Percentiles rank a stretch among this genome's conserved stretches.
Conservation (phyloP, 495 filamentous ascomycete genomes). For the Cercophora scortea region DNA sequence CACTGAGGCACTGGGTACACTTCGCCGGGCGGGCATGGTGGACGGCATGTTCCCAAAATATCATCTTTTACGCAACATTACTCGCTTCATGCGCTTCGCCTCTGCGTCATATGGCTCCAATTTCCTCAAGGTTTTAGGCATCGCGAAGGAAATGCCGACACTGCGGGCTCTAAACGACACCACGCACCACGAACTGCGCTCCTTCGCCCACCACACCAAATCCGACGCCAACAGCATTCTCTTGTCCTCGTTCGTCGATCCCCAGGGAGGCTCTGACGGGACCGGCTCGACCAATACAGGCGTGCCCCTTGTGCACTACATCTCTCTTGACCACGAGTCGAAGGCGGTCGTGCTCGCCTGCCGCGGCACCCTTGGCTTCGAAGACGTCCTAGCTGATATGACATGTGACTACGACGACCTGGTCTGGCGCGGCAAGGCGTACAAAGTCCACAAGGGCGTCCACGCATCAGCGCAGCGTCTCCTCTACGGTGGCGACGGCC, state of each 20-base stretch:
- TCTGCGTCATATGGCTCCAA: conserved; percentile 69
- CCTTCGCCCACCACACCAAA: conserved; percentile 64
- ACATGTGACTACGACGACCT: conserved; percentile 75
- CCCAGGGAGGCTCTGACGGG: conserved; percentile 63
- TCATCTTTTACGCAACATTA: conserved; percentile 63
- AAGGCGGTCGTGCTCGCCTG: conserved; percentile 71
- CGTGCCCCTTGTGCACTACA: conserved; percentile 71
- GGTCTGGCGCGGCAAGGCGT: conserved; percentile 54
- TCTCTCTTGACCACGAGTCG: conserved; percentile 69
- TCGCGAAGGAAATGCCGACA: conserved; percentile 41
- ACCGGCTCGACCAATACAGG: conserved; percentile 66
- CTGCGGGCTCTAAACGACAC: conserved; percentile 36
- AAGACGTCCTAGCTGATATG: conserved; percentile 75
- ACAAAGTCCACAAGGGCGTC: conserved; percentile 79
- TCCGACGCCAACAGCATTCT: conserved; percentile 62
- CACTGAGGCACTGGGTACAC: conserved; percentile 43
- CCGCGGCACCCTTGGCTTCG: conserved; percentile 70
- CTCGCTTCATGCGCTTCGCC: conserved; percentile 69
- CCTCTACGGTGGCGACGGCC: conserved; percentile 54
- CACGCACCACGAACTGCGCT: conserved; percentile 58
- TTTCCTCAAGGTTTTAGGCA: conserved; percentile 64
- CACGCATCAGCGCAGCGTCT: conserved; percentile 67
- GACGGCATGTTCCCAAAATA: conserved; percentile 58
- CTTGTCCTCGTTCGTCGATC: conserved; percentile 68
- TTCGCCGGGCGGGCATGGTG: conserved; percentile 49